A percentile compares a stretch with the other conserved stretches of the same genome.
phyloP scores from a whole-genome alignment of 768 basidiomycete genomes.

The Mycena leptocephala region DNA sequence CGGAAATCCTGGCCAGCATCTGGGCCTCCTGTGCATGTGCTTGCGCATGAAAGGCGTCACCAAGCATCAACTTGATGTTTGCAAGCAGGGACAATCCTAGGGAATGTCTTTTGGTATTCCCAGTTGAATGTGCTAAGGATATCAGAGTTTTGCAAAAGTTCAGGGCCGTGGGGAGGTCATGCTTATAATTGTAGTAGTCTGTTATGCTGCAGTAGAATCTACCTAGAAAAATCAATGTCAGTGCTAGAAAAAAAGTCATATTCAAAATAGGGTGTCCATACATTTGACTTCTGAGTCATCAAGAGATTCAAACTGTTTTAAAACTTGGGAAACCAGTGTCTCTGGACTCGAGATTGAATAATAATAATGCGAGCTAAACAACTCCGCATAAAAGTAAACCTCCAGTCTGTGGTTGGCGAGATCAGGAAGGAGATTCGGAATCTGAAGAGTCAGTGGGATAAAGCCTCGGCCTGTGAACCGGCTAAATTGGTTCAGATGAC shows the following conservation, averaged over 20 bases:
- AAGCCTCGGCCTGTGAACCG: neutral
- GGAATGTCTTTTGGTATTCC: no score
- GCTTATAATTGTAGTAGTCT: neutral
- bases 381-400: neutral
- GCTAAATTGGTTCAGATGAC: neutral
- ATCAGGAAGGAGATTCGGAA: neutral
- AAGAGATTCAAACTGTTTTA: neutral
- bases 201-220: neutral
- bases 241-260: neutral
- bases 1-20: neutral
- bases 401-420: neutral
- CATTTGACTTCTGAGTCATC: neutral
- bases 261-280: neutral
- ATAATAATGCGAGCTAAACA: neutral
- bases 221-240: neutral
- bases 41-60: no score
- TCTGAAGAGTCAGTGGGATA: neutral
- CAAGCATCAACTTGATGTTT: no score
- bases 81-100: no score
- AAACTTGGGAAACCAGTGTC: neutral
- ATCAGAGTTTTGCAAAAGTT: neutral
- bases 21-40: neutral
- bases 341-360: neutral
- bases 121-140: no score
- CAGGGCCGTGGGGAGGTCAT: no score